phyloP scores from a whole-genome alignment of 2,329 filamentous ascomycete species.

The Venturia aucupariae region DNA sequence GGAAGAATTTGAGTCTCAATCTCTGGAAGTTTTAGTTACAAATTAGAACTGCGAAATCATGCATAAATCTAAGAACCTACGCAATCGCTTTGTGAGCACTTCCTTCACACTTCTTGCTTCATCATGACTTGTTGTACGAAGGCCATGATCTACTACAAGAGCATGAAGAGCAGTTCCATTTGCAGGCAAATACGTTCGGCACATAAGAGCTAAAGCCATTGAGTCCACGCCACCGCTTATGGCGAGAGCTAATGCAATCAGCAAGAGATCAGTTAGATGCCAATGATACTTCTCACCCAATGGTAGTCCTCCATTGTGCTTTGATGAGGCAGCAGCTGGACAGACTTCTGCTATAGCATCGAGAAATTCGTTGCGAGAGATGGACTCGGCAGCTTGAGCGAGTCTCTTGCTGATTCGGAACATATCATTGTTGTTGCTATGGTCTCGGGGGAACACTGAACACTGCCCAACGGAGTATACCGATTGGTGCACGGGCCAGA shows the following conservation, averaged over 20 bases:
- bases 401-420: slow-evolving; percentile 3
- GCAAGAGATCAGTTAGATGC: not conserved
- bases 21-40: not conserved
- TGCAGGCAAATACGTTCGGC: slow-evolving; percentile 30
- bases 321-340: not conserved
- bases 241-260: slow-evolving; percentile 34
- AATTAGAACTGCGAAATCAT: not conserved
- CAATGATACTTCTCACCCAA: slow-evolving; percentile 4
- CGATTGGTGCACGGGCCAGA: not conserved
- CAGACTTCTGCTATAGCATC: slow-evolving; percentile 8
- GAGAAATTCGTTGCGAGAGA: slow-evolving; percentile 6
- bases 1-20: slow-evolving; percentile 31
- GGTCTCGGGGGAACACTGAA: too few species aligned
- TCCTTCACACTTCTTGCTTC: slow-evolving; percentile 45
- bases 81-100: slow-evolving; percentile 27
- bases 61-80: not conserved
- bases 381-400: slow-evolving; percentile 2
- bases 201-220: slow-evolving; percentile 84
- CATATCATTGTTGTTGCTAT: slow-evolving; percentile 2
- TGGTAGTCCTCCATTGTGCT: slow-evolving; percentile 3
- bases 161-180: slow-evolving; percentile 34
- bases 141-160: slow-evolving; percentile 53
- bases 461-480: too few species aligned
- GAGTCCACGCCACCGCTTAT: slow-evolving; percentile 92
- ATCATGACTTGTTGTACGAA: slow-evolving; percentile 43